These are phyloP conservation scores for Aphanomyces astaci DNA, from an alignment of 352 stramenopile genomes.

Conservation along the genomic window DNA sequence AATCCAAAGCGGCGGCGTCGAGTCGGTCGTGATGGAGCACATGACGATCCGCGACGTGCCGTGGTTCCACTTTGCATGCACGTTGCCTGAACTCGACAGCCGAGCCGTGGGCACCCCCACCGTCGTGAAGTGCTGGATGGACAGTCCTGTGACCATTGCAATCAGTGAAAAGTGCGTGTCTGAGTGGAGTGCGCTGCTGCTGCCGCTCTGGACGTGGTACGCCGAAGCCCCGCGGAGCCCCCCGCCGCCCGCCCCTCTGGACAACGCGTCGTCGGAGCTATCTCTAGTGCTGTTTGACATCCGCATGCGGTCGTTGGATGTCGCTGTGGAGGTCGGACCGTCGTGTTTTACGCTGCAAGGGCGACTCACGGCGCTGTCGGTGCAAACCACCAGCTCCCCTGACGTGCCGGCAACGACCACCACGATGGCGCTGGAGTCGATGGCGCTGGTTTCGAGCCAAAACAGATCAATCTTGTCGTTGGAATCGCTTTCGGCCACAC, in stretches of 20 bases:
- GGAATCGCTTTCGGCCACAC: not conserved
- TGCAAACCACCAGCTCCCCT: not conserved
- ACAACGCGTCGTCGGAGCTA: too few relatives aligned
- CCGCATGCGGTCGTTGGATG: not conserved
- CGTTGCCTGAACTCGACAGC: slow-evolving; percentile 73
- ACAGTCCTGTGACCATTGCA: slow-evolving; percentile 40
- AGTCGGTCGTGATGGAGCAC: slow-evolving; percentile 23
- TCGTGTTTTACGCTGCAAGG: not conserved
- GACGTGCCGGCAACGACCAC: not conserved
- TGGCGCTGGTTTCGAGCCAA: not conserved
- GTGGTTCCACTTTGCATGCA: slow-evolving; percentile 48
- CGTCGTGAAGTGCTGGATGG: not conserved
- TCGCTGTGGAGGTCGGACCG: not conserved
- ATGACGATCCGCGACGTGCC: slow-evolving; percentile 1
- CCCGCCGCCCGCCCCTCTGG: too few relatives aligned
- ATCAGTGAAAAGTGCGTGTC: slow-evolving; percentile 71
- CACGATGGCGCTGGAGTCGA: not conserved
- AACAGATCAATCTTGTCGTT: not conserved
- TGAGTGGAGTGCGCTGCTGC: slow-evolving; percentile 69
- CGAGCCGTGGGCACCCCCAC: slow-evolving; percentile 44
- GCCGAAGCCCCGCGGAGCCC: too few relatives aligned
- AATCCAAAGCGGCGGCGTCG: not conserved
- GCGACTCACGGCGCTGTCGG: not conserved
- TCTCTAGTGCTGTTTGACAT: not conserved
- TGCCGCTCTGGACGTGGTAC: slow-evolving; percentile 78